Evolutionary conservation across 75 land plant genomes (phyloP).

Genomic region (Cryptomeria japonica): DNA sequence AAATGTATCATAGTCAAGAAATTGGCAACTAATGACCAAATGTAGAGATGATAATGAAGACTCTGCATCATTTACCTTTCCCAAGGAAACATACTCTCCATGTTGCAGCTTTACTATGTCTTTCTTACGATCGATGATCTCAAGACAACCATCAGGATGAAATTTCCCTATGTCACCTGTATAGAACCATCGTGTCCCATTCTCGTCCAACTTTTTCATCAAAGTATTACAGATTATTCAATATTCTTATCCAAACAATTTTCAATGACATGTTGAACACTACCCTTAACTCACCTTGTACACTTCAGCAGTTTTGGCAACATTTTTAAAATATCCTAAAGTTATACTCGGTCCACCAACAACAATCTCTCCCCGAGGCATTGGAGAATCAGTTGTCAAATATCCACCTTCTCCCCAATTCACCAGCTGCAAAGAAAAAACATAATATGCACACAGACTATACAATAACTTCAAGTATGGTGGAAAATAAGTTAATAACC

Average conservation of each 20-base stretch:
- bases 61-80: slow-evolving; percentile 61
- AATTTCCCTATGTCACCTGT: slow-evolving; percentile 92
- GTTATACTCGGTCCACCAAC: slow-evolving; percentile 79
- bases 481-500: neutral
- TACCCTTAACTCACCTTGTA: slow-evolving; percentile 49
- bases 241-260: slow-evolving; percentile 77
- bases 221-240: slow-evolving; percentile 59
- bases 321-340: slow-evolving; percentile 74
- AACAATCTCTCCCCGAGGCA: slow-evolving; percentile 94
- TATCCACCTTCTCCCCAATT: slow-evolving; percentile 83
- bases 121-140: slow-evolving; percentile 87
- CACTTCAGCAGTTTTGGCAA: slow-evolving; percentile 74
- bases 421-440: neutral
- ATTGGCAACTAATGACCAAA: neutral
- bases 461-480: neutral
- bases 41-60: neutral
- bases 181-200: slow-evolving; percentile 88
- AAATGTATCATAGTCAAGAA: neutral
- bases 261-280: neutral
- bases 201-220: slow-evolving; percentile 81
- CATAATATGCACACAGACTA: neutral
- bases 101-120: slow-evolving; percentile 94
- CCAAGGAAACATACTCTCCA: slow-evolving; percentile 93
- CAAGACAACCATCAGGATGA: slow-evolving; percentile 90
- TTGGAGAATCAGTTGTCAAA: slow-evolving; percentile 57